Evolutionary conservation across 768 basidiomycete species (phyloP).

Genomic region (Trametes sanguinea): DNA sequence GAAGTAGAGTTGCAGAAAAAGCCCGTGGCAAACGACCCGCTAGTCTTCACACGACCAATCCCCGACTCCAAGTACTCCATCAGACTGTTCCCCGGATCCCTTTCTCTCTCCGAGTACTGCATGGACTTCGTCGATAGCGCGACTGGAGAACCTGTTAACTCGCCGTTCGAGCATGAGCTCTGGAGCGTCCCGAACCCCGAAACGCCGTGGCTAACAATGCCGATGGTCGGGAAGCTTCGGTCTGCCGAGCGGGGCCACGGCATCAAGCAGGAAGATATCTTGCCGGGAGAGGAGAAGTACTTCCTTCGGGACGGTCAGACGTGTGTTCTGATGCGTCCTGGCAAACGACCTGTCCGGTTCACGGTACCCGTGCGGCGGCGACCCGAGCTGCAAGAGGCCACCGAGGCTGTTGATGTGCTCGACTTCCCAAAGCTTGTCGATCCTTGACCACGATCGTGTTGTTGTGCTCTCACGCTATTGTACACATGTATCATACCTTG

Average conservation of each 20-base stretch:
- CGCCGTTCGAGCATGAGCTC: not conserved
- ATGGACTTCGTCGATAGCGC: constrained; percentile 3
- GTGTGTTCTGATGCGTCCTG: not conserved
- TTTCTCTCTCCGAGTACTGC: not conserved
- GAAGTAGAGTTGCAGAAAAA: not conserved
- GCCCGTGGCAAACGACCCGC: not conserved
- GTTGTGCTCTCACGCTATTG: not conserved
- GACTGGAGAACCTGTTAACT: constrained; percentile 3
- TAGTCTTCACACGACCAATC: not conserved
- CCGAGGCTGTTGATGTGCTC: not conserved
- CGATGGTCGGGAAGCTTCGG: not conserved
- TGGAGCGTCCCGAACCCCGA: not conserved
- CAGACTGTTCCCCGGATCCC: not conserved
- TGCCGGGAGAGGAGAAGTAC: constrained; percentile 3
- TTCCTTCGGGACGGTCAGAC: constrained; percentile 4
- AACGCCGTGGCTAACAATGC: not conserved
- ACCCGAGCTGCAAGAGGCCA: not conserved
- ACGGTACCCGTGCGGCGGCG: not conserved
- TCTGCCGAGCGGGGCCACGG: not conserved
- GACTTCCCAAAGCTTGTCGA: not conserved
- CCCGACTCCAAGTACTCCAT: not conserved
- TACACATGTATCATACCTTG: too few species aligned
- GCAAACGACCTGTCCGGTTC: not conserved
- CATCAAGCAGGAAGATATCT: not conserved
- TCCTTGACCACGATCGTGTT: not conserved